These are phyloP conservation scores for Stevia rebaudiana DNA, from an alignment of 140 eudicot genomes.

Conservation along the genomic window DNA sequence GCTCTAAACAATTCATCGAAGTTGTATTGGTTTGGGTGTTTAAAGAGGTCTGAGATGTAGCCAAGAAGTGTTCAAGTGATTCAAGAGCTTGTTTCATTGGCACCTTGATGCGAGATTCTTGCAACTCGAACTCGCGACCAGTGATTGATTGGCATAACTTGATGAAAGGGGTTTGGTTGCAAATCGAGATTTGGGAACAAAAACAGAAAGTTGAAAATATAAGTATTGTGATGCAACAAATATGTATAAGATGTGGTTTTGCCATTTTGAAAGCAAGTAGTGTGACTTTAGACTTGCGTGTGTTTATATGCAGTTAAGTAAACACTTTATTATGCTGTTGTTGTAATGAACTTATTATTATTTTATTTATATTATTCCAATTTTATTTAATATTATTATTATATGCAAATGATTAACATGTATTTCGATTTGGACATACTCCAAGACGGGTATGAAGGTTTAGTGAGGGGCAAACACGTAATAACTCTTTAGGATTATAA, in stretches of 20 bases:
- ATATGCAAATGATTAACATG: background rate
- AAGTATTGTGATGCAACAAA: conserved; percentile 13
- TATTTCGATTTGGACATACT: background rate
- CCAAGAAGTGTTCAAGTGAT: background rate
- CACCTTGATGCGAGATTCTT: background rate
- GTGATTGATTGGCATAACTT: background rate
- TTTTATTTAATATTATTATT: too few relatives aligned
- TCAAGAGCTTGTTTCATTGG: background rate
- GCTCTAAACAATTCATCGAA: too few relatives aligned
- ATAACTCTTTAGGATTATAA: too few relatives aligned
- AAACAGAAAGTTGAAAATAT: background rate
- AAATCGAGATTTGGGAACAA: too few relatives aligned
- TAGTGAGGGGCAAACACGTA: background rate
- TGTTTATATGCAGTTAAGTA: conserved; percentile 8
- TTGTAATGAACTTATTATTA: too few relatives aligned
- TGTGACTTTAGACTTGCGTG: background rate
- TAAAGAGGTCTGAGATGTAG: background rate
- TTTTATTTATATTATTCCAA: too few relatives aligned
- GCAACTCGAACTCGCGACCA: background rate
- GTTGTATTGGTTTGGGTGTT: background rate
- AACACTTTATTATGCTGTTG: too few relatives aligned
- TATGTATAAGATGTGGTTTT: background rate
- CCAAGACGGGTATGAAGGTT: background rate
- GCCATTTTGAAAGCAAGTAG: conserved; percentile 21
- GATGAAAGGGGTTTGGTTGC: background rate